phyloP scores from a whole-genome alignment of 331 rosid genomes.

The Malus hybrid region DNA sequence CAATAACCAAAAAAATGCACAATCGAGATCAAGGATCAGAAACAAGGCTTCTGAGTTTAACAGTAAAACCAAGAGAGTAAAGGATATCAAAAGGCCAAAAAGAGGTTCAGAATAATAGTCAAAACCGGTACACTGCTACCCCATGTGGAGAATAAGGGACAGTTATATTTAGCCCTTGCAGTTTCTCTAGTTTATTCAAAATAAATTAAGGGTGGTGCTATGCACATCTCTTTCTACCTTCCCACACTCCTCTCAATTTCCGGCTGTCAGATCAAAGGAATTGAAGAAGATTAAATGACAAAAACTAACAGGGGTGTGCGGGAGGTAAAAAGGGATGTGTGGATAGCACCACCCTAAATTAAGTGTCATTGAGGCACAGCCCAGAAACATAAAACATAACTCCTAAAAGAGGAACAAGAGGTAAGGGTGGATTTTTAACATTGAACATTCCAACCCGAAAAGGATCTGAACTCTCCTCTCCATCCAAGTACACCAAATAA shows the following conservation, averaged over 20 bases:
- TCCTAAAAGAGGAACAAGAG: not conserved
- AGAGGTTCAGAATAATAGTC: not conserved
- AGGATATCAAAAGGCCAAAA: not conserved
- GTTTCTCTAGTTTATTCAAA: not conserved
- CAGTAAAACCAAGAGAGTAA: not conserved
- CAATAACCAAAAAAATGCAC: not conserved
- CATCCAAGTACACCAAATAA: not conserved
- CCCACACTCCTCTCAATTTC: too few species aligned
- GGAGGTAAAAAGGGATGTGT: too few species aligned
- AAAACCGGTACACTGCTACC: not conserved
- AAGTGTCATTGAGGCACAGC: not conserved
- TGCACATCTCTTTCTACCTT: too few species aligned
- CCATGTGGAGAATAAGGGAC: not conserved
- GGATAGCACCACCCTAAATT: too few species aligned
- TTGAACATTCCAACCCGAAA: not conserved
- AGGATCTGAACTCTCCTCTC: not conserved
- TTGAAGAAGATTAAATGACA: too few species aligned
- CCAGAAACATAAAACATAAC: not conserved
- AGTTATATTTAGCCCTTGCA: not conserved
- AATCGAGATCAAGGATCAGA: not conserved
- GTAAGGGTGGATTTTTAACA: not conserved
- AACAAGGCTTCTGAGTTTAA: not conserved
- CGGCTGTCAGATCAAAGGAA: too few species aligned
- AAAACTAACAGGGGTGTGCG: too few species aligned
- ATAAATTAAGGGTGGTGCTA: not conserved